Conservation (phyloP, 2,329 filamentous ascomycete genomes). For the Talaromyces sp. region DNA sequence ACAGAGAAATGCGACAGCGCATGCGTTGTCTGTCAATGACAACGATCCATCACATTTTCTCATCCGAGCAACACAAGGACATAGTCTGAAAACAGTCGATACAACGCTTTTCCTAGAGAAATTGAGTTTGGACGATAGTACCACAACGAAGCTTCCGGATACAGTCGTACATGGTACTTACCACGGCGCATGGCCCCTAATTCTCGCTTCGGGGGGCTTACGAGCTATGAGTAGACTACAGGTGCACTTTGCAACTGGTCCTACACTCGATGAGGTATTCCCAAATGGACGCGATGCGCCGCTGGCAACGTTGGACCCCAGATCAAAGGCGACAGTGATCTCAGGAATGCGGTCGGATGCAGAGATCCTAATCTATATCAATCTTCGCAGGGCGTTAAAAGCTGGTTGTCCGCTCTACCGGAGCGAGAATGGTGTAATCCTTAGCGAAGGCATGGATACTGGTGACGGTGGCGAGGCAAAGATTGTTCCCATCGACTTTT, state of each 20-base stretch:
- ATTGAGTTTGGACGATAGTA: constrained; percentile 49
- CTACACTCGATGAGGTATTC: constrained; percentile 49
- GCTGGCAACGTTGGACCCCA: constrained; percentile 23
- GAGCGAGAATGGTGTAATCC: constrained; percentile 72
- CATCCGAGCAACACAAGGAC: constrained; percentile 94
- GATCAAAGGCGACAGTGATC: constrained; percentile 50
- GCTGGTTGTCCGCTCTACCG: constrained; percentile 68
- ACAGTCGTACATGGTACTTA: constrained; percentile 85
- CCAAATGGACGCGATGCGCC: constrained; percentile 23
- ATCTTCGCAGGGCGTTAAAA: constrained; percentile 63
- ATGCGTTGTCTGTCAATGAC: constrained; percentile 36
- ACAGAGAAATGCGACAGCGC: constrained; percentile 32
- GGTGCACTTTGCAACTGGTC: constrained; percentile 79
- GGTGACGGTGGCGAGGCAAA: constrained; percentile 51
- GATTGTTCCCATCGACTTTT: constrained; percentile 63
- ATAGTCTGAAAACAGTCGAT: constrained; percentile 71
- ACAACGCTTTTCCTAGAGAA: constrained; percentile 67
- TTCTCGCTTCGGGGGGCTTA: constrained; percentile 72
- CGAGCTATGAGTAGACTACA: constrained; percentile 79
- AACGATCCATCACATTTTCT: constrained; percentile 64
- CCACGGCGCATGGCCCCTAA: constrained; percentile 71
- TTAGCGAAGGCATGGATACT: constrained; percentile 51
- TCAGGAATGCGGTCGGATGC: constrained; percentile 77
- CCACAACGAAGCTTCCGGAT: constrained; percentile 49
- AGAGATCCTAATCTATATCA: constrained; percentile 72